Conservation (phyloP, 768 basidiomycete genomes). For the Boletellus ananas region DNA sequence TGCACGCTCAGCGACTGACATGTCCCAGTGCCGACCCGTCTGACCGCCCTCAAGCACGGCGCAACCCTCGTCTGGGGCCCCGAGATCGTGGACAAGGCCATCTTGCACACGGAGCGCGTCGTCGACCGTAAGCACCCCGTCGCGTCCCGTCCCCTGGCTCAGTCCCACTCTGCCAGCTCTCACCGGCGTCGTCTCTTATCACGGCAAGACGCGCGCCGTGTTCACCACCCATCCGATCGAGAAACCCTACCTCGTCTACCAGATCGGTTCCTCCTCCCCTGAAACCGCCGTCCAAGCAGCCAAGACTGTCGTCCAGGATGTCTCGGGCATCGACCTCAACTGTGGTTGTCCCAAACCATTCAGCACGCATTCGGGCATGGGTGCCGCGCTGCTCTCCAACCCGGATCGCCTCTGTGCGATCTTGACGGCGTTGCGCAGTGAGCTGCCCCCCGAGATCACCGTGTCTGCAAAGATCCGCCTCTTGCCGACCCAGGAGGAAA, state of each 20-base stretch:
- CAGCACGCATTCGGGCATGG: slow-evolving; percentile 93
- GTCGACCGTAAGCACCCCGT: slow-evolving; percentile 71
- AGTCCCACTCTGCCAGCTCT: slow-evolving; percentile 44
- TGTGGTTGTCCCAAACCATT: slow-evolving; percentile 98
- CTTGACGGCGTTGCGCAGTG: slow-evolving; percentile 68
- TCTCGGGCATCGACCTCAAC: slow-evolving; percentile 94
- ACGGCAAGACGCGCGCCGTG: slow-evolving; percentile 79
- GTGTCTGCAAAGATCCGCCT: slow-evolving; percentile 95
- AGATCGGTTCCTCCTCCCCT: slow-evolving; percentile 89
- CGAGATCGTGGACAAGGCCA: slow-evolving; percentile 94
- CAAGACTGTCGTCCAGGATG: slow-evolving; percentile 77
- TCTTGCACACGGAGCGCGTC: slow-evolving; percentile 75
- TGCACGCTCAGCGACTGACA: background rate
- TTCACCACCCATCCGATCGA: slow-evolving; percentile 94
- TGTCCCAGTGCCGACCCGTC: slow-evolving; percentile 70
- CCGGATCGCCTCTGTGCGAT: slow-evolving; percentile 91
- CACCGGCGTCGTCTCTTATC: slow-evolving; percentile 85
- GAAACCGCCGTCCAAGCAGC: slow-evolving; percentile 92
- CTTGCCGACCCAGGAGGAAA: slow-evolving; percentile 81
- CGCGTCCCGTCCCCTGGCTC: background rate
- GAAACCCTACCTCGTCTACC: slow-evolving; percentile 91
- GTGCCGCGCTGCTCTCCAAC: slow-evolving; percentile 88
- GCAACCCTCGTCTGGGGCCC: slow-evolving; percentile 96
- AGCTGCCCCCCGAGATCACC: slow-evolving; percentile 72
- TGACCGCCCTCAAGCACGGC: slow-evolving; percentile 88